Conservation (phyloP, 441 rosid genomes). For the Bocquillonia castaneifolia region DNA sequence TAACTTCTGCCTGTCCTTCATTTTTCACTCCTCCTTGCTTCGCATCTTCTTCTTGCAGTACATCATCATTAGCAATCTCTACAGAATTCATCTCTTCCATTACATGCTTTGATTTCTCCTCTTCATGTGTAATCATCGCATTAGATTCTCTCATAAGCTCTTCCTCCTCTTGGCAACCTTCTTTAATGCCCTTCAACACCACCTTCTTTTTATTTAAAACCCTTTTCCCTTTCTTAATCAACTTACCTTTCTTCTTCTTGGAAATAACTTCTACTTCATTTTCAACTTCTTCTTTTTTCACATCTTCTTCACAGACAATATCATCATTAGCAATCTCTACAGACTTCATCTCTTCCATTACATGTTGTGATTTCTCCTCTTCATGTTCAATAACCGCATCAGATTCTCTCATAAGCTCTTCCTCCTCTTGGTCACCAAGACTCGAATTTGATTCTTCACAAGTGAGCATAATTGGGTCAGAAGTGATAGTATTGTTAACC, state of each 20-base stretch:
- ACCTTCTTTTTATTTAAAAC: slow-evolving; percentile 17
- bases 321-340: not conserved
- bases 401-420: slow-evolving; percentile 7
- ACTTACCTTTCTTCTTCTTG: slow-evolving; percentile 13
- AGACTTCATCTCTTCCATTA: not conserved
- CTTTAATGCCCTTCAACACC: slow-evolving; percentile 8
- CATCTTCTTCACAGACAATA: slow-evolving; percentile 2
- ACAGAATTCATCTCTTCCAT: not conserved
- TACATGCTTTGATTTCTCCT: not conserved
- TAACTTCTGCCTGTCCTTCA: slow-evolving; percentile 1
- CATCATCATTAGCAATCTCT: not conserved
- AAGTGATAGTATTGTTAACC: not conserved
- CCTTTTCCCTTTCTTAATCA: slow-evolving; percentile 4
- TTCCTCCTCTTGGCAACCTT: slow-evolving; percentile 3
- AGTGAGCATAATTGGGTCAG: not conserved
- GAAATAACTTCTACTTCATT: slow-evolving; percentile 3
- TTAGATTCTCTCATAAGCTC: slow-evolving; percentile 8
- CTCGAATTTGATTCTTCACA: slow-evolving; percentile 3
- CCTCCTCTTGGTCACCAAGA: slow-evolving; percentile 3
- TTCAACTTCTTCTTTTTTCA: not conserved
- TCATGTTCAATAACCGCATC: not conserved
- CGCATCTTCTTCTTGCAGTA: slow-evolving; percentile 2
- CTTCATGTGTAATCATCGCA: not conserved
- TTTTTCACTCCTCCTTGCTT: slow-evolving; percentile 1
- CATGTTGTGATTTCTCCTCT: not conserved